Evolutionary conservation across 1,284 basidiomycete species (phyloP), one percentile per base, ranked within the genome.

Genomic region (Blastosporella zonata): DNA sequence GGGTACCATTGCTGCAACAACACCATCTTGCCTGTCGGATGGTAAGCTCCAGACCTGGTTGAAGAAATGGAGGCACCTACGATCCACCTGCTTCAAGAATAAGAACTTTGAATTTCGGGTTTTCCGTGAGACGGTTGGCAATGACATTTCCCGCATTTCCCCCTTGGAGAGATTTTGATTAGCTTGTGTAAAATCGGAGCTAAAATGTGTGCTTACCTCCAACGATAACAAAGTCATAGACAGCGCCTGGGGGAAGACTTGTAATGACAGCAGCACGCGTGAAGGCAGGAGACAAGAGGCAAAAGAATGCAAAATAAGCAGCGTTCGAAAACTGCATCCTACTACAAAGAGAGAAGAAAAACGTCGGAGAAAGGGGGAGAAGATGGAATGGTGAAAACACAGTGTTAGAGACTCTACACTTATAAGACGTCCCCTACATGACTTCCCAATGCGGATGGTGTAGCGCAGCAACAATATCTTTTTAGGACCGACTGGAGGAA

Each of bases 71-170:
- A 37, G 20, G 10, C 13, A 46, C 45, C 7, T 43, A 56, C 55
- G 45, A 48, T 25, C 46, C 43, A 10, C 57, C 57, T 12, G 55
- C 55, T 47, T 59, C 57, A 18, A 59, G 45, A 10, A 63, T 36
- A 4, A 63, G 49, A n/a, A 63, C 61, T 4, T 50, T 55, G 28
- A 53, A 54, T 6, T 46, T 46, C 2, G 60, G 51, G 37, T 52
- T 45, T 23, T 52, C 50, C 2, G 50, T 44, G 13, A 52, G 45
- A 2, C 50, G 45, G 20, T 52, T 52, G 21, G 50, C 50, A 17
- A 52, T 17, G 6, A 52, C 50, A 28, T 47, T 52, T 12, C 50
- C 60, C 6, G 59, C 60, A 3, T 53, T 60, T 13, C 61, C 61
- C 21, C 57, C 59, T 62, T n/a, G 6, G 7, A 12, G 17, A 12